Conservation (phyloP, 129 eudicot genomes). For the Flaveria brownii region DNA sequence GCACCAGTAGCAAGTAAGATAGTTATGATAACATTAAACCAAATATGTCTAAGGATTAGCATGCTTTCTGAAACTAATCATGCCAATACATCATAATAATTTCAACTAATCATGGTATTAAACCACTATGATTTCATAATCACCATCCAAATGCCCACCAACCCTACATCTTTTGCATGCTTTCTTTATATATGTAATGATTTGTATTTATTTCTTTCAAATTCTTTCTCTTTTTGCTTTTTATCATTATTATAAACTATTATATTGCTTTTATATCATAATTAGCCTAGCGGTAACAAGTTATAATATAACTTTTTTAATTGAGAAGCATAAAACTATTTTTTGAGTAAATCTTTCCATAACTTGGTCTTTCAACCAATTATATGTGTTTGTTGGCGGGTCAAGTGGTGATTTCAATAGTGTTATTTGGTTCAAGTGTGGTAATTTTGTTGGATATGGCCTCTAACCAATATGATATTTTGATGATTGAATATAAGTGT, state of each 20-base stretch:
- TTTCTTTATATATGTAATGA: background rate
- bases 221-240: background rate
- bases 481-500: no score
- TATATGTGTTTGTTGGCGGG: no score
- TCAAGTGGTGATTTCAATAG: no score
- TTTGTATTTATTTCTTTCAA: background rate
- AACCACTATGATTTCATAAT: slow-evolving; percentile 1
- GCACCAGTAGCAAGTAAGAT: no score
- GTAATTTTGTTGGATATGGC: no score
- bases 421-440: no score
- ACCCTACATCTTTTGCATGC: slow-evolving; percentile 4
- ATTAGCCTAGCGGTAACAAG: background rate
- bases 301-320: background rate
- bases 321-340: background rate
- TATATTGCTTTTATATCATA: background rate
- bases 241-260: background rate
- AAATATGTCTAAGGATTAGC: background rate
- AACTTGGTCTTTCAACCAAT: no score
- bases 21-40: no score
- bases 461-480: no score
- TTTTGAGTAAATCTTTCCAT: no score
- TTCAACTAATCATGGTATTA: slow-evolving; percentile 1
- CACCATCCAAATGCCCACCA: background rate
- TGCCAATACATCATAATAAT: background rate
- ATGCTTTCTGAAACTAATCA: background rate